phyloP scores from a whole-genome alignment of 2,329 filamentous ascomycete genomes.

The Colletotrichum tofieldiae region DNA sequence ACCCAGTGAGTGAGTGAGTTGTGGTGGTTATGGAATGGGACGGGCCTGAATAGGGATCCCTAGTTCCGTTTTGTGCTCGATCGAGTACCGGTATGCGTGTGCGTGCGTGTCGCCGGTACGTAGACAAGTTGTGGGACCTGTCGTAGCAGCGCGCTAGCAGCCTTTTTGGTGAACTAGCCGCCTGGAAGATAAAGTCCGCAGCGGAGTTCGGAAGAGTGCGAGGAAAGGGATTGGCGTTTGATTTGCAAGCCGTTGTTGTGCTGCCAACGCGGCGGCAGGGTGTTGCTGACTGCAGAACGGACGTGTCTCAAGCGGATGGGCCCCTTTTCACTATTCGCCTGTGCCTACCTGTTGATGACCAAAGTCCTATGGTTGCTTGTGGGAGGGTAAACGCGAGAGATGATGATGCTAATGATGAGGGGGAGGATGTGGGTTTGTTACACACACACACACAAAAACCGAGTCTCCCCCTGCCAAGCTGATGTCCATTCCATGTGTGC shows the following conservation, averaged over 20 bases:
- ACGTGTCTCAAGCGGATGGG: slow-evolving; percentile 29
- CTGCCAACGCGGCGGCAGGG: no score
- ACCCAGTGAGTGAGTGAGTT: no score
- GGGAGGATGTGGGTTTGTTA: no score
- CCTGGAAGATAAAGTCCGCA: slow-evolving; percentile 34
- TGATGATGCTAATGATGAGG: no score
- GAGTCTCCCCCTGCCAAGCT: no score
- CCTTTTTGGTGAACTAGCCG: slow-evolving; percentile 33
- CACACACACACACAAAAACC: no score
- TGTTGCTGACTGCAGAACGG: slow-evolving; percentile 41
- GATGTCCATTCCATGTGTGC: no score
- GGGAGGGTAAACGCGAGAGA: no score
- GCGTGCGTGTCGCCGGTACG: slow-evolving; percentile 11
- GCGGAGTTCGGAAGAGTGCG: slow-evolving; percentile 39
- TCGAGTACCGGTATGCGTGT: no score
- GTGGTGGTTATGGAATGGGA: slow-evolving; percentile 21
- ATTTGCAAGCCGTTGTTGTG: slow-evolving; percentile 35
- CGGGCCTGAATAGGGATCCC: slow-evolving; percentile 28
- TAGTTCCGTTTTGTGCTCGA: slow-evolving; percentile 30
- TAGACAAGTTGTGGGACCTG: slow-evolving; percentile 24
- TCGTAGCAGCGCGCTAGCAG: slow-evolving; percentile 34
- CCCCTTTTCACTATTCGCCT: no score
- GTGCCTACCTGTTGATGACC: no score
- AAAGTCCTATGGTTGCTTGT: no score
- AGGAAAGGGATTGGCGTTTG: slow-evolving; percentile 33